These are phyloP conservation scores for Paxillus ammoniavirescens DNA, from an alignment of 768 basidiomycete species.

Conservation along the genomic window DNA sequence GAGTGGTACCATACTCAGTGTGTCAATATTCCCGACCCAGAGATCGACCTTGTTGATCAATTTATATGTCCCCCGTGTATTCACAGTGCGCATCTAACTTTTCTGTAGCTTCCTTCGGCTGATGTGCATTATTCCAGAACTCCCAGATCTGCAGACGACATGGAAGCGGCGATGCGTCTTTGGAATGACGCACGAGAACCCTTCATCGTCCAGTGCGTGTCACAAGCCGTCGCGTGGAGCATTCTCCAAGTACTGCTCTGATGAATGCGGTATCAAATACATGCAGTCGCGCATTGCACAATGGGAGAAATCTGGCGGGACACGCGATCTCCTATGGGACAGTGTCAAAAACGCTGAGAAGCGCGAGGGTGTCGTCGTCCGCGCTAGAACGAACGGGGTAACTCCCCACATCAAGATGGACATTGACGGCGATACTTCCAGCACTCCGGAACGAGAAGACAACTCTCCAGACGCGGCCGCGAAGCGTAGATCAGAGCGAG, in stretches of 20 bases:
- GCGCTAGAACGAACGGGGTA: conserved; percentile 32
- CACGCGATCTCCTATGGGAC: conserved; percentile 68
- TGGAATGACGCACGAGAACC: conserved; percentile 62
- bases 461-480: conserved; percentile 30
- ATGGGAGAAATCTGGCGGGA: conserved; percentile 63
- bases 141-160: conserved; percentile 64
- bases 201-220: conserved; percentile 65
- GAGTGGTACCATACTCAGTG: conserved; percentile 94
- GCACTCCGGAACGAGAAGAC: conserved; percentile 2
- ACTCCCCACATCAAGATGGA: conserved; percentile 24
- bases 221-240: conserved; percentile 77
- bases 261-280: conserved; percentile 78
- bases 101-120: not conserved
- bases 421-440: conserved; percentile 8
- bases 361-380: conserved; percentile 67
- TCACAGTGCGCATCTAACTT: conserved; percentile 51
- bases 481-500: conserved; percentile 53
- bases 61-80: conserved; percentile 86
- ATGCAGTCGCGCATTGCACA: conserved; percentile 63
- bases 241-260: conserved; percentile 91
- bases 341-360: conserved; percentile 67
- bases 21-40: conserved; percentile 75
- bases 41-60: conserved; percentile 87
- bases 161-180: conserved; percentile 80
- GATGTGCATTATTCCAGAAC: conserved; percentile 38